A percentile compares a stretch with the other conserved stretches of the same genome.
These are phyloP conservation scores for Brettanomyces sp. DNA, from an alignment of 805 yeast genomes.

Conservation along the genomic window DNA sequence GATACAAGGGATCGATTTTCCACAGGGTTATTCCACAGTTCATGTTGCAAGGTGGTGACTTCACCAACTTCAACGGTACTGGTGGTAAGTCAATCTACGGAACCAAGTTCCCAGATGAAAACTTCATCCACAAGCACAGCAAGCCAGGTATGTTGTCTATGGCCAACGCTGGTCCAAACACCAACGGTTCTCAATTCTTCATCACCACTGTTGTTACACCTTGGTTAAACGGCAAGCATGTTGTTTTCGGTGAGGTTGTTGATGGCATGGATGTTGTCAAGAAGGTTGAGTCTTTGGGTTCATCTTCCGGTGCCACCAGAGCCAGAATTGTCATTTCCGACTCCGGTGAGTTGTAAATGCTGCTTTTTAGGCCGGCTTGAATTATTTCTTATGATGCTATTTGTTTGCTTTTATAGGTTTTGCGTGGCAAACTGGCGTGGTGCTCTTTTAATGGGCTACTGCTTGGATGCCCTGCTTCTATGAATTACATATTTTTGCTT, in stretches of 20 bases:
- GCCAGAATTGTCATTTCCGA: slow-evolving; percentile 46
- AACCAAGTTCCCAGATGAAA: slow-evolving; percentile 48
- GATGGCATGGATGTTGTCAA: slow-evolving; percentile 66
- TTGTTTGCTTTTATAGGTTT: no score
- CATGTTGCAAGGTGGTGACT: slow-evolving; percentile 95
- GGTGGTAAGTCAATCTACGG: slow-evolving; percentile 91
- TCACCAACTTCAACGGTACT: slow-evolving; percentile 78
- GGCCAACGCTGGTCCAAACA: slow-evolving; percentile 93
- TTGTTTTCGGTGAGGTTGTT: slow-evolving; percentile 67
- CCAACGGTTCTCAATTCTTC: slow-evolving; percentile 88
- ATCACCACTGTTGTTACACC: slow-evolving; percentile 73
- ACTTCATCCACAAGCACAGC: slow-evolving; percentile 65
- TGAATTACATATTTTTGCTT: no score
- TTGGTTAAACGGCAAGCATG: slow-evolving; percentile 75
- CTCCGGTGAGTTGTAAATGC: slow-evolving; percentile 44
- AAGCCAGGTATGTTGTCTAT: slow-evolving; percentile 77
- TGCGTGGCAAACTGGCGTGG: no score
- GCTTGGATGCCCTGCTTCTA: no score
- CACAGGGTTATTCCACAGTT: slow-evolving; percentile 96
- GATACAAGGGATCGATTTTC: slow-evolving; percentile 79
- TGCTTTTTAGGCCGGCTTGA: background rate
- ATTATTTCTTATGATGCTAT: no score
- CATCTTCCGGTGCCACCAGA: slow-evolving; percentile 40
- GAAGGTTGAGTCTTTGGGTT: slow-evolving; percentile 68
- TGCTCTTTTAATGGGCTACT: no score